Evolutionary conservation across 306 rosid genomes (phyloP), one percentile per base, ranked within the genome.

Genomic region (Echinosophora koreensis): DNA sequence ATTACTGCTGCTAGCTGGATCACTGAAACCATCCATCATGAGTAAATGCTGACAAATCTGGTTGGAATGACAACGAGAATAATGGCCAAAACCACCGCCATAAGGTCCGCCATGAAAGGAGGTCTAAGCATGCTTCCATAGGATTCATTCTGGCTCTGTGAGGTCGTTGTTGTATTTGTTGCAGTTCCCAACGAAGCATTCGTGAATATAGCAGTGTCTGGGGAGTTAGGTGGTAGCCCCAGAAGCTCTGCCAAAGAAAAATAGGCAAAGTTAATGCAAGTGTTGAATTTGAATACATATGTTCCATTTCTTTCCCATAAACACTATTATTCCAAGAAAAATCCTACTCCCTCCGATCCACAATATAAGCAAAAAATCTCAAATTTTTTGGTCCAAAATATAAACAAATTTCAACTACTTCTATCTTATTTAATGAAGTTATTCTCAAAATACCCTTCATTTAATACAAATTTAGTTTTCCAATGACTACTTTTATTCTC

Each of bases 191-290:
- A 27, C 3, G 77, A 65, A 17, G 57, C 50, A 9, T 68, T 89
- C 47, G 75, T 73, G 82, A 91, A 91, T 34, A 91, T 84, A 2
- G 91, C 89, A 10, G 94, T 94, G 17, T 83, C 97, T 0, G 93
- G 77, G 27, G 94, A 89, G 80, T 52, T 80, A 2, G 94, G 80
- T 32, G 92, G 12, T 30, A 91, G 71, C 11, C 88, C 89, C 7
- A 91, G 84, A 69, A 91, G 92, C 76, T 70, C 97, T 91, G 88
- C 35, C 41, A 49, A 63, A 22, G 3, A 13, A 13, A 47, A 47
- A 0, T 47, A 13, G 16, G 52, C 16, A 47, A 47, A 47, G 52
- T 47, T 47, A 47, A 13, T 47, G 52, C n/a, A 44, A 44, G 4
- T 44, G 9, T 5, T 44, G 10, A 35, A 35, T 35, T 0, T 4